These are phyloP conservation scores for Nicotiana knightiana DNA, from an alignment of 257 asterid genomes.

Conservation along the genomic window DNA sequence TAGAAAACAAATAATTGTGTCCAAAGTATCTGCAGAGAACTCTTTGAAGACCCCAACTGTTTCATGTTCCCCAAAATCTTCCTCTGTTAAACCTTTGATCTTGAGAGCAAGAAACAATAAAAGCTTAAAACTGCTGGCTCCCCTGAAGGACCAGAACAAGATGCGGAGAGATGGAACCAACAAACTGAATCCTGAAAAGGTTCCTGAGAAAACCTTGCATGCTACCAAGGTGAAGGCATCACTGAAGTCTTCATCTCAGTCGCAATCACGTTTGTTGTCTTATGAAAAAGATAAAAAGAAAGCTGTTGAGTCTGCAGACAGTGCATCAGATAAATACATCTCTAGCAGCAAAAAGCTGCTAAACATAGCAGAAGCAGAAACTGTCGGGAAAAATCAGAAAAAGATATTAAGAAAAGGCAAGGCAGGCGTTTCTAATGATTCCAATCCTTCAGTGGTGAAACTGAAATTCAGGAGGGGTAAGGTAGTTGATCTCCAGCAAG, in stretches of 20 bases:
- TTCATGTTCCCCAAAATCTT: slow-evolving; percentile 31
- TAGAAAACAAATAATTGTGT: slow-evolving; percentile 15
- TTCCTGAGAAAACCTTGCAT: slow-evolving; percentile 55
- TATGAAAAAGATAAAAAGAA: slow-evolving; percentile 20
- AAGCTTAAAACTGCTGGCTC: slow-evolving; percentile 30
- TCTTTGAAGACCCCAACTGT: slow-evolving; percentile 18
- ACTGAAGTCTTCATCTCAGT: slow-evolving; percentile 22
- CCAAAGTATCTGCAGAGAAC: slow-evolving; percentile 37
- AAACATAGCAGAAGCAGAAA: slow-evolving; percentile 14
- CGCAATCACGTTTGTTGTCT: slow-evolving; percentile 24
- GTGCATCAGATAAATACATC: slow-evolving; percentile 10
- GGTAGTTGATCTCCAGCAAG: slow-evolving; percentile 55
- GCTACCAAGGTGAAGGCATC: slow-evolving; percentile 29
- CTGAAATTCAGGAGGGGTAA: slow-evolving; percentile 66
- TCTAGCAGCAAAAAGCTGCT: background rate
- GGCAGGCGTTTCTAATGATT: slow-evolving; percentile 29
- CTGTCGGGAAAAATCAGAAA: slow-evolving; percentile 23
- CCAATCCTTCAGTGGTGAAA: slow-evolving; percentile 38
- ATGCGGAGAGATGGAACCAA: slow-evolving; percentile 17
- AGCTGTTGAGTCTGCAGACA: background rate
- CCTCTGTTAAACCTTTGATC: slow-evolving; percentile 19
- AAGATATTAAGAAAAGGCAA: slow-evolving; percentile 31
- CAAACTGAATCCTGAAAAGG: slow-evolving; percentile 25
- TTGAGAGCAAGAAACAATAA: slow-evolving; percentile 26
- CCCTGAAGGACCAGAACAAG: slow-evolving; percentile 29